Conservation (phyloP, 805 yeast species). For the Candida jianshihensis region DNA sequence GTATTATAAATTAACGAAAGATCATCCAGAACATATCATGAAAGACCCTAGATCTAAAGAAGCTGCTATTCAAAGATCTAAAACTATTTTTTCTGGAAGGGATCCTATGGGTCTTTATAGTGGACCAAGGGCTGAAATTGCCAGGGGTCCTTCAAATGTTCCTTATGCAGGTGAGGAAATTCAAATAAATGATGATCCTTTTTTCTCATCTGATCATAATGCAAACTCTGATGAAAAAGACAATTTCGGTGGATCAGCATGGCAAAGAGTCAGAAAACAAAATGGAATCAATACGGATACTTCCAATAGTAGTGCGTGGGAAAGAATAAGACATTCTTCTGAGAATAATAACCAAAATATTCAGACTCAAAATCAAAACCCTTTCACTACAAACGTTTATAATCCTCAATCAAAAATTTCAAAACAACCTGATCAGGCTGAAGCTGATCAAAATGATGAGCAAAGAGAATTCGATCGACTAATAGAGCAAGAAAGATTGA, state of each 20-base stretch:
- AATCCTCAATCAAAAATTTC: background rate
- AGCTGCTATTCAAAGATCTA: slow-evolving; percentile 20
- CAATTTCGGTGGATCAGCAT: slow-evolving; percentile 22
- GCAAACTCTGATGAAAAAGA: background rate
- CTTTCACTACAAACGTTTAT: slow-evolving; percentile 12
- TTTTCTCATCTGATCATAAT: slow-evolving; percentile 5
- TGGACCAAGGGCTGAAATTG: slow-evolving; percentile 23
- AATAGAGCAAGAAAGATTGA: slow-evolving; percentile 19
- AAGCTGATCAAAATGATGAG: slow-evolving; percentile 1
- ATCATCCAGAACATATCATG: slow-evolving; percentile 44
- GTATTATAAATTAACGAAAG: slow-evolving; percentile 45
- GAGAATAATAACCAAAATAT: background rate
- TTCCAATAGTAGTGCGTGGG: slow-evolving; percentile 23
- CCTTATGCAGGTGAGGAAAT: slow-evolving; percentile 7
- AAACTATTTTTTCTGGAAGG: slow-evolving; percentile 27
- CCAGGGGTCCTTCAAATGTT: slow-evolving; percentile 3
- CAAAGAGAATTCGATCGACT: slow-evolving; percentile 19
- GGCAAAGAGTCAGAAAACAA: slow-evolving; percentile 30
- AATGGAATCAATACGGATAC: slow-evolving; percentile 10
- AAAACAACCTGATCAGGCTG: background rate
- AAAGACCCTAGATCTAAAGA: slow-evolving; percentile 46
- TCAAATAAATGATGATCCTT: slow-evolving; percentile 18
- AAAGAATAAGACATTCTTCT: slow-evolving; percentile 18
- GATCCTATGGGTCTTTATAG: slow-evolving; percentile 32
- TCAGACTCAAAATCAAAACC: slow-evolving; percentile 2